Conservation (phyloP, 257 asterid species). For the Ballota nigra region DNA sequence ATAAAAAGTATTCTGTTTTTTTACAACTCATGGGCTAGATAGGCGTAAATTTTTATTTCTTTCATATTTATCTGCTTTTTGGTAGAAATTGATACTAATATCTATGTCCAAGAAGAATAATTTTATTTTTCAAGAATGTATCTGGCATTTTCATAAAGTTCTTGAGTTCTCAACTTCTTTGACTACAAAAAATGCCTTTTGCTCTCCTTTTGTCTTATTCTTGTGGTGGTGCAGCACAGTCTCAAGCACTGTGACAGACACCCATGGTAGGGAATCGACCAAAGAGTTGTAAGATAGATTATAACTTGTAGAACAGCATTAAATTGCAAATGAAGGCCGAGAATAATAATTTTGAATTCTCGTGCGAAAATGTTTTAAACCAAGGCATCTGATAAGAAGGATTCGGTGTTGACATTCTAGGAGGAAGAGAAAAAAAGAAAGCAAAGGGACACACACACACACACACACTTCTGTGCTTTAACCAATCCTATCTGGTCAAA, state of each 20-base stretch:
- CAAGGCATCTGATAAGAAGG: background rate
- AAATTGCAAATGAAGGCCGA: background rate
- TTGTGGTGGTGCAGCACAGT: constrained; percentile 8
- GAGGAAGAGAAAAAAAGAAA: background rate
- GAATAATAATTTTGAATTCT: background rate
- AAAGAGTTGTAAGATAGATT: background rate
- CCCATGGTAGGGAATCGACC: background rate
- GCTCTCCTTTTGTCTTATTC: background rate
- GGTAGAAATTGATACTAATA: background rate
- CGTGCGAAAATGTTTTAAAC: background rate
- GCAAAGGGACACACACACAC: background rate
- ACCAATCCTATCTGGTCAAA: background rate
- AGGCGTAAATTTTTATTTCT: background rate
- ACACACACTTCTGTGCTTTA: background rate
- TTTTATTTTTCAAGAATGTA: too few species aligned
- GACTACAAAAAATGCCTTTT: background rate
- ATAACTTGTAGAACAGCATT: background rate
- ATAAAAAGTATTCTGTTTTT: background rate
- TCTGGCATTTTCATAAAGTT: background rate
- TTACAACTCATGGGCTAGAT: background rate
- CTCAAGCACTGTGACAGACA: background rate
- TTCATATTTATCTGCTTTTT: background rate
- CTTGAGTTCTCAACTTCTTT: background rate
- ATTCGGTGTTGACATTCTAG: background rate
- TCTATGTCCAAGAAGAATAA: background rate